Base-by-base conservation (phyloP, 768 basidiomycete species). In the Strobilomyces echinocephalus region DNA sequence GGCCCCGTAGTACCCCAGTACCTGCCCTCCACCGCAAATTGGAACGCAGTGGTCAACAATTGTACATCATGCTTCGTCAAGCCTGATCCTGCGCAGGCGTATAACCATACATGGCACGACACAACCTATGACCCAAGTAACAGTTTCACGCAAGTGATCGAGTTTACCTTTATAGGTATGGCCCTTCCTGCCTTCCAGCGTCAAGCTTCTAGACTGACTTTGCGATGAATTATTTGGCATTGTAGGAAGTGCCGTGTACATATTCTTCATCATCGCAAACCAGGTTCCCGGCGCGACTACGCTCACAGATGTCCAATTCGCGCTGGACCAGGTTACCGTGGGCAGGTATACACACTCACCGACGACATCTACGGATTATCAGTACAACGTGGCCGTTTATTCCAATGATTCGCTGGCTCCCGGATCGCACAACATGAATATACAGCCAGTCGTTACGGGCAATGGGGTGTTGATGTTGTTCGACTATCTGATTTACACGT, bases 401-500 rank as follows among this genome's bases (percentile, higher is more conserved):
- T 33, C 24, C 18, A 61, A 61, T 42, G 42, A 30, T 3, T 49
- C 46, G 3, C 21, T 61, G 11, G 11, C 7, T 5, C 40, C 2
- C 9, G 58, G 55, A 9, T 12, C 44, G 16, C 58, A 62, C 33
- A 51, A 1, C 15, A 50, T 63, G 55, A n/a, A 4, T 16, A 34
- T 63, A 14, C 35, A 51, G 24, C 55, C 61, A 1, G 20, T 41
- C 40, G 21, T 49, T n/a, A n/a, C 46, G 2, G 39, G 28, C 11
- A 35, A 11, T 12, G 2, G 26, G 0, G 40, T 60, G 24, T 48
- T 57, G 35, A 57, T 61, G 3, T n/a, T 60, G 8, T 61, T 61
- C 9, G 60, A 62, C 21, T 63, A 63, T 42, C 21, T 60, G 4
- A 43, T 63, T 39, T 63, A 63, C 26, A 60, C 53, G 58, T 61